Evolutionary conservation across 768 basidiomycete genomes (phyloP), one percentile per base, ranked within the genome.

Genomic region (Royoungia palumana): DNA sequence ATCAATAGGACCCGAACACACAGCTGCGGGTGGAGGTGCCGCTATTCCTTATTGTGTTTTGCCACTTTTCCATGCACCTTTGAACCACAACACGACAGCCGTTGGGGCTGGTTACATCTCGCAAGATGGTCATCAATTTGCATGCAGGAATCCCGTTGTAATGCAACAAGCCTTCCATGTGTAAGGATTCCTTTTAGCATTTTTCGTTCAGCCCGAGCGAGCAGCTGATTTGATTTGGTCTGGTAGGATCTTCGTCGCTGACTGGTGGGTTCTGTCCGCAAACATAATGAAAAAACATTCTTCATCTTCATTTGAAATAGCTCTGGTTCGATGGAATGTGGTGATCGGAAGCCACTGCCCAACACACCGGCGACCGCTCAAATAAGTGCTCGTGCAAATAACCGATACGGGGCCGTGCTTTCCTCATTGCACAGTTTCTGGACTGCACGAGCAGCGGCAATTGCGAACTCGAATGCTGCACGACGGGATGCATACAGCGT

Each of bases 81-180:
- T 59, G 45, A 59, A 66, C 12, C 55, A 63, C 5, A 62, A 62
- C 20, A 54, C 64, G 8, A 55, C 63, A 1, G 52, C 61, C 2
- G 52, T 57, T 4, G 70, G 68, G 1, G n/a, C 64, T 3, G 75
- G 80, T 6, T 76, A 84, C 53, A 51, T 79, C 35, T 83, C 81
- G 4, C 66, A 65, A 19, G 82, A 83, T 41, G 82, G 83, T 0
- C 82, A 83, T 58, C 53, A 70, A 11, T 83, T 80, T 49, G 24
- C 60, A 1, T 83, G 82, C 64, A 69, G 69, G 45, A 80, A 83
- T 52, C 83, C 82, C 1, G 69, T 68, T 1, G 66, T 75, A 9
- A 60, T 77, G 61, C 75, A 75, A 17, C 80, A 76, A 54, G 71
- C 82, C 0, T 82, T 76, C 65, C 81, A 84, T 59, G 79, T 84